Evolutionary conservation across 495 filamentous ascomycete genomes (phyloP).

Genomic region (Penicillium herquei): DNA sequence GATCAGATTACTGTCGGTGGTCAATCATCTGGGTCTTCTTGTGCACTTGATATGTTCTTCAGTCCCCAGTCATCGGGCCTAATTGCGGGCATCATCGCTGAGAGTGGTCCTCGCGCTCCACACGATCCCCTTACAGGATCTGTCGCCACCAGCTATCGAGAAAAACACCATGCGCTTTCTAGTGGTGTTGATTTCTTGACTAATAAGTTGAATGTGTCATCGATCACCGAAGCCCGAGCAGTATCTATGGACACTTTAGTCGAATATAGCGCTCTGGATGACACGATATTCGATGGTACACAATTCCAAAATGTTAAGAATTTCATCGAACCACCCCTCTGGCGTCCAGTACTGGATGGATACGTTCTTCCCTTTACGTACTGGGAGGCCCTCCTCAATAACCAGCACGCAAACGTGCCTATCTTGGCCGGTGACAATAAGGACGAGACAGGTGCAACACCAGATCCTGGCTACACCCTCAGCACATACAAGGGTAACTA

Average conservation of each 20-base stretch:
- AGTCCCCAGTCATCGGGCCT: conserved; percentile 9
- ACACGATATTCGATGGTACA: conserved; percentile 2
- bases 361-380: conserved; percentile 13
- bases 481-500: conserved; percentile 6
- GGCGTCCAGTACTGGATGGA: conserved; percentile 16
- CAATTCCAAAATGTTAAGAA: conserved; percentile 5
- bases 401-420: conserved; percentile 10
- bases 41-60: conserved; percentile 20
- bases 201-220: neutral
- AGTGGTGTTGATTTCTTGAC: conserved; percentile 12
- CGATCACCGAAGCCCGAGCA: neutral
- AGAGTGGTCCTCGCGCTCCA: conserved; percentile 13
- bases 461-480: neutral
- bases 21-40: conserved; percentile 51
- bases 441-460: conserved; percentile 7
- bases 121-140: conserved; percentile 14
- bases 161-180: conserved; percentile 8
- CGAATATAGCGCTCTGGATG: neutral
- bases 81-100: conserved; percentile 11
- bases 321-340: conserved; percentile 7
- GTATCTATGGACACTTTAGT: neutral
- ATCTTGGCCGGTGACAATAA: conserved; percentile 20
- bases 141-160: conserved; percentile 9
- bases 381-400: neutral
- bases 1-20: conserved; percentile 30